Evolutionary conservation across 2,329 filamentous ascomycete species (phyloP).

Genomic region (Calycina herbarum): DNA sequence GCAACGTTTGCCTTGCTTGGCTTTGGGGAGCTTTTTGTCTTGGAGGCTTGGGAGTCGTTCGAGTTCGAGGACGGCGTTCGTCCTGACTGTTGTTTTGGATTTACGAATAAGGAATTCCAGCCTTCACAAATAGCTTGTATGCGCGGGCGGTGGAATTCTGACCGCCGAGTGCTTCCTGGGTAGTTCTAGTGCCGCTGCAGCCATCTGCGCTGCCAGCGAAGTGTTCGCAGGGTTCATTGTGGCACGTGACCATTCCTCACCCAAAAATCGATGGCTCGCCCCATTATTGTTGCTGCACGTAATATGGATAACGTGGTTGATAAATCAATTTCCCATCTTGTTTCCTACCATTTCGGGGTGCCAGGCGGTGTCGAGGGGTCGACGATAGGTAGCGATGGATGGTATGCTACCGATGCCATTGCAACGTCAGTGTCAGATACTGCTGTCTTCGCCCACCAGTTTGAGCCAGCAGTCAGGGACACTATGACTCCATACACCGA

Average conservation of each 20-base stretch:
- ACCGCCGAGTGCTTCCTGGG: conserved; percentile 14
- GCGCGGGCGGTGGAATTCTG: background rate
- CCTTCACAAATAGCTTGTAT: background rate
- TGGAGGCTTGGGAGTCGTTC: background rate
- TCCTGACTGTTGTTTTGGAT: background rate
- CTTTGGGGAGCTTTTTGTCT: background rate
- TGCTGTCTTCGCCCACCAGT: background rate
- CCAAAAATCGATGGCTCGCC: background rate
- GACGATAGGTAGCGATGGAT: background rate
- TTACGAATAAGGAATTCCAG: background rate
- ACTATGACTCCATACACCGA: too few species aligned
- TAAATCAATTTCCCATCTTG: conserved; percentile 1
- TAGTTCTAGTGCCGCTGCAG: conserved; percentile 10
- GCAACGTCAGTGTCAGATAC: background rate
- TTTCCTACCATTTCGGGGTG: background rate
- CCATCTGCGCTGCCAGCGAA: conserved; percentile 21
- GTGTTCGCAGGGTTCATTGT: background rate
- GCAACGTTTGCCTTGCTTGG: conserved; percentile 1
- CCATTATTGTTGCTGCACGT: conserved; percentile 9
- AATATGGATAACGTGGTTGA: conserved; percentile 19
- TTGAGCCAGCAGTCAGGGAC: background rate
- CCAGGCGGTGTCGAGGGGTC: conserved; percentile 1
- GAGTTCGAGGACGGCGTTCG: background rate
- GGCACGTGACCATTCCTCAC: background rate
- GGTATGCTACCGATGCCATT: background rate